Evolutionary conservation across 108 stramenopile genomes (phyloP), one percentile per base, ranked within the genome.

Genomic region (Pinguiococcus pyrenoidosus): DNA sequence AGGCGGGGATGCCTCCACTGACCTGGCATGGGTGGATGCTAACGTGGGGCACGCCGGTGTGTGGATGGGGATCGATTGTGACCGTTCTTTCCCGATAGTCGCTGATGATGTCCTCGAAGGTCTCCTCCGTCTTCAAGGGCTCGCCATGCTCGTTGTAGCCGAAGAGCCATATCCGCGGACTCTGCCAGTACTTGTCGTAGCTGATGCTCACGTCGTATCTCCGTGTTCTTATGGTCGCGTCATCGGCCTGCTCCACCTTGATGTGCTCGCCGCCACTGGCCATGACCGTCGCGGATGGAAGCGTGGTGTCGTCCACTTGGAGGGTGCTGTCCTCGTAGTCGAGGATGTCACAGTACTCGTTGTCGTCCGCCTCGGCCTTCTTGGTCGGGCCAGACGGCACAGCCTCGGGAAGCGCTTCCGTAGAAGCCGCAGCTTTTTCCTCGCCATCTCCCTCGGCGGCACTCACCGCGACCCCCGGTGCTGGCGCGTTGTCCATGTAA

Each of bases 171-270:
- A 96, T 84, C 4, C 97, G 80, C 0, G 97, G 97, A 10, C 91
- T 93, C 64, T 92, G 92, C 49, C 93, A 94, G 67, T 93, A 94
- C 59, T 90, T 90, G 69, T 99, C 97, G 71, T 99, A 99, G 30
- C 88, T 93, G 37, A 99, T 92, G 39, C 64, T 72, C 5, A 99
- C 29, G 62, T 96, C 94, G 60, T 99, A 99, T 25, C 85, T 85
- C 36, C 97, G 81, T 7, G 83, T 79, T 28, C 72, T 75, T 34
- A 88, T 33, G 35, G 89, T 54, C 56, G 81, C 74, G 25, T 69
- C 70, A 1, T 65, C 47, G 16, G 41, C 65, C 46, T 48, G 69
- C 59, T 38, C 45, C 25, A 57, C 29, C 12, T 44, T 47, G 12
- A 61, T 13, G 44, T 61, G n/a, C n/a, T n/a, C n/a, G n/a, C n/a